Conservation (phyloP, 2,329 filamentous ascomycete species). For the Ascochyta fabae region DNA sequence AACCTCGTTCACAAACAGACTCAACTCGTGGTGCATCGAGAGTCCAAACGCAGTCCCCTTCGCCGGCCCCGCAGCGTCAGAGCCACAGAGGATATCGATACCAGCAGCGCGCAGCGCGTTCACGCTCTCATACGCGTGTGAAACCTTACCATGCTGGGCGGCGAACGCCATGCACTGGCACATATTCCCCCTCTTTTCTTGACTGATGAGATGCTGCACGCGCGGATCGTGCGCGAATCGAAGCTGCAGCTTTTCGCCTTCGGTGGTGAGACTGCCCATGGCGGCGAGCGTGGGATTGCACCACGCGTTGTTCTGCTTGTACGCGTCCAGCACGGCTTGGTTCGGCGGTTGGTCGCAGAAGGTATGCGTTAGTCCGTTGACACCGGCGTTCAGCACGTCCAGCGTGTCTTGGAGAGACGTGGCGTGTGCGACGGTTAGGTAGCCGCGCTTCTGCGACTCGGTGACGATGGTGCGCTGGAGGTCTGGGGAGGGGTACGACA, state of each 20-base stretch:
- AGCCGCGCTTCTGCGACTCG: slow-evolving; percentile 47
- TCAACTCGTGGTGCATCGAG: slow-evolving; percentile 52
- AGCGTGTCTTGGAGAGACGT: slow-evolving; percentile 50
- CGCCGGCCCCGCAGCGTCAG: slow-evolving; percentile 53
- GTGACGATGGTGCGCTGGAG: slow-evolving; percentile 56
- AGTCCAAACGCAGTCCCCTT: slow-evolving; percentile 54
- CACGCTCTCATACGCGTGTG: slow-evolving; percentile 53
- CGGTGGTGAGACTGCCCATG: slow-evolving; percentile 50
- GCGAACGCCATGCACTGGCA: slow-evolving; percentile 53
- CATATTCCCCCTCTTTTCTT: slow-evolving; percentile 45
- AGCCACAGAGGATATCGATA: slow-evolving; percentile 52
- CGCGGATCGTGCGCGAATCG: slow-evolving; percentile 51
- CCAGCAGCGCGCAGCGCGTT: slow-evolving; percentile 48
- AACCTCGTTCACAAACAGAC: slow-evolving; percentile 50
- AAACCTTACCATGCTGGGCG: slow-evolving; percentile 39
- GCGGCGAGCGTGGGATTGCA: slow-evolving; percentile 53
- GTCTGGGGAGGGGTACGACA: slow-evolving; percentile 51
- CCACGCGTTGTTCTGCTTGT: slow-evolving; percentile 52
- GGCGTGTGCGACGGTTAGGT: slow-evolving; percentile 52
- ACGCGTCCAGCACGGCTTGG: slow-evolving; percentile 50
- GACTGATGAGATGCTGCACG: slow-evolving; percentile 42
- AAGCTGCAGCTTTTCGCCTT: slow-evolving; percentile 50
- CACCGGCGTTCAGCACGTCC: slow-evolving; percentile 50
- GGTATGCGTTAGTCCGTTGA: slow-evolving; percentile 54
- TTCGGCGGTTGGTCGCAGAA: slow-evolving; percentile 51